These are phyloP conservation scores for Pseudoneurospora amorphoporcata DNA, from an alignment of 495 filamentous ascomycete genomes.

Conservation along the genomic window DNA sequence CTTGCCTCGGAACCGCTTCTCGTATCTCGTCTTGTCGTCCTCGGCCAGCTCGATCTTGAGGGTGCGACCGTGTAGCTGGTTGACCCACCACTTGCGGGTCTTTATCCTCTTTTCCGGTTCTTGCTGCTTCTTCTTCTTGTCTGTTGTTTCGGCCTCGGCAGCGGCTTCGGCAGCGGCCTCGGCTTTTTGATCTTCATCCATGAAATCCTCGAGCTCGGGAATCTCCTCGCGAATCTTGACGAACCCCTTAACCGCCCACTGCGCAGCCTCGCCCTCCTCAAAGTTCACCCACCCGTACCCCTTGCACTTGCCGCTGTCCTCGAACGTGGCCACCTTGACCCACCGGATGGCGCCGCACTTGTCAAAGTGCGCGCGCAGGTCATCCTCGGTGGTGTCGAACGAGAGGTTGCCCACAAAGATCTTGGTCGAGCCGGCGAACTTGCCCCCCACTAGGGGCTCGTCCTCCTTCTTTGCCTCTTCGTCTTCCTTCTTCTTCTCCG, in stretches of 20 bases:
- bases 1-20: conserved; percentile 76
- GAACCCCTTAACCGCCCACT: conserved; percentile 74
- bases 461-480: conserved; percentile 18
- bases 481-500: conserved; percentile 34
- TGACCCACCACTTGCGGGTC: conserved; percentile 69
- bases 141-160: neutral
- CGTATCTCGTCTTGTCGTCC: conserved; percentile 74
- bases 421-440: conserved; percentile 43
- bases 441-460: conserved; percentile 9
- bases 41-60: conserved; percentile 90
- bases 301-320: conserved; percentile 96
- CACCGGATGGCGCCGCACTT: conserved; percentile 72
- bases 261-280: conserved; percentile 60
- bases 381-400: conserved; percentile 76
- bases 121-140: conserved; percentile 8
- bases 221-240: conserved; percentile 50
- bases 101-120: conserved; percentile 38
- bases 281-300: conserved; percentile 94
- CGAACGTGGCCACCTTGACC: conserved; percentile 85
- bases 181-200: conserved; percentile 41
- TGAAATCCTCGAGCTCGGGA: conserved; percentile 45
- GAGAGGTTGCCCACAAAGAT: conserved; percentile 89
- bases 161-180: conserved; percentile 23
- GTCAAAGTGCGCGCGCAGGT: conserved; percentile 64
- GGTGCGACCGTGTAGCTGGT: conserved; percentile 62